Evolutionary conservation across 345 rosid genomes (phyloP).

Genomic region (Salix viminalis): DNA sequence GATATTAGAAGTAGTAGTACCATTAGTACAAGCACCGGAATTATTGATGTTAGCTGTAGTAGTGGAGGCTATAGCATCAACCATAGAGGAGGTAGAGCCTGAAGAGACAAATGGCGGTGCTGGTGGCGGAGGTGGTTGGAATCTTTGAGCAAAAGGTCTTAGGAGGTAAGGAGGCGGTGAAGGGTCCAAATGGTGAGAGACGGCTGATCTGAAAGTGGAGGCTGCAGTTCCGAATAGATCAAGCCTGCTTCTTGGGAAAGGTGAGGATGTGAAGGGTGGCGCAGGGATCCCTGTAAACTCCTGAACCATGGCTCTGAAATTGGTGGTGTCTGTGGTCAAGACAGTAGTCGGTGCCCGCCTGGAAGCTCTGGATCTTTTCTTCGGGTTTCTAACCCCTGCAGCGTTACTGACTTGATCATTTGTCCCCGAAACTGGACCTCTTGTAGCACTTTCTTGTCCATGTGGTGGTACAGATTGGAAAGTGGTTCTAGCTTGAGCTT

Average conservation of each 20-base stretch:
- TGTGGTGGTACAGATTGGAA: slow-evolving; percentile 16
- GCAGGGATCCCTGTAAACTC: slow-evolving; percentile 95
- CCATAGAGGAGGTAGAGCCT: slow-evolving; percentile 31
- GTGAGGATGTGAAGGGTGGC: slow-evolving; percentile 66
- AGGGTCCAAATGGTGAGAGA: slow-evolving; percentile 36
- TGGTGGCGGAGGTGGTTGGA: slow-evolving; percentile 16
- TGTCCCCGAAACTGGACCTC: slow-evolving; percentile 10
- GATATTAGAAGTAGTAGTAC: slow-evolving; percentile 3
- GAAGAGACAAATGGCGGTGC: slow-evolving; percentile 31
- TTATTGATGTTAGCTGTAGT: slow-evolving; percentile 14
- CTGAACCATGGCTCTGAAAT: slow-evolving; percentile 97
- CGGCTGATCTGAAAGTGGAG: slow-evolving; percentile 32
- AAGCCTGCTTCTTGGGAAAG: slow-evolving; percentile 57
- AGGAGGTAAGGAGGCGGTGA: slow-evolving; percentile 48
- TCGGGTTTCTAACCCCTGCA: slow-evolving; percentile 48
- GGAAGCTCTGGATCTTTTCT: slow-evolving; percentile 87
- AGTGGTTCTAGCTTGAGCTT: slow-evolving; percentile 12
- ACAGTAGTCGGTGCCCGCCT: slow-evolving; percentile 95
- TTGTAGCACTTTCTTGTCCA: slow-evolving; percentile 1
- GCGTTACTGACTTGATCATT: slow-evolving; percentile 29
- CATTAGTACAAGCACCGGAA: neutral
- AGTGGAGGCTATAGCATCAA: slow-evolving; percentile 34
- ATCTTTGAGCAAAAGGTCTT: slow-evolving; percentile 48
- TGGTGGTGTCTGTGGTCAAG: slow-evolving; percentile 77
- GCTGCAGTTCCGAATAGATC: slow-evolving; percentile 52